These are phyloP conservation scores for Yarrowia yakushimensis DNA, from an alignment of 805 yeast species.

Conservation along the genomic window DNA sequence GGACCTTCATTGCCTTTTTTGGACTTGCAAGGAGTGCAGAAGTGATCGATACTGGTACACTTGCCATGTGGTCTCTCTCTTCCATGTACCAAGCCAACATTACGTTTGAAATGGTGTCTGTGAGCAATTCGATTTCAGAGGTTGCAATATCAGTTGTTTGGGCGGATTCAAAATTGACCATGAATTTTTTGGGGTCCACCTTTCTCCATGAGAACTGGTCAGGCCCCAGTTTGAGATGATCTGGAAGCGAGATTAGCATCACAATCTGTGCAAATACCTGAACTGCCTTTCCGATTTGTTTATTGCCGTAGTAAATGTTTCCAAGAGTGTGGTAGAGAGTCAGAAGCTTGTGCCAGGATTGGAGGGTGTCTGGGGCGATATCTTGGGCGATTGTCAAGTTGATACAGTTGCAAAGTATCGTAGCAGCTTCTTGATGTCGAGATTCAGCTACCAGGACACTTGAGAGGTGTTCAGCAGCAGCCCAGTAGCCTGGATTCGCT, in stretches of 20 bases:
- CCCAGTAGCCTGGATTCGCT: conserved; percentile 33
- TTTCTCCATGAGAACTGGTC: background rate
- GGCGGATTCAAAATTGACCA: background rate
- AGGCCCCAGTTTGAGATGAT: background rate
- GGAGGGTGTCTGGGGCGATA: background rate
- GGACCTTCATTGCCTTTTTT: conserved; percentile 14
- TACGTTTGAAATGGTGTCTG: background rate
- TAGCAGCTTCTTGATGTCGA: conserved; percentile 26
- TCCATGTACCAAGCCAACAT: conserved; percentile 12
- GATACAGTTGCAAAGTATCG: background rate
- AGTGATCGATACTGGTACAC: background rate
- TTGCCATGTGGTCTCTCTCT: background rate
- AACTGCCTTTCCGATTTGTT: background rate
- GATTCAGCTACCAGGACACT: conserved; percentile 28
- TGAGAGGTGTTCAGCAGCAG: conserved; percentile 34
- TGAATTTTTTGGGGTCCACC: background rate
- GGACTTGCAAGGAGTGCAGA: background rate
- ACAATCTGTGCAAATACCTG: conserved; percentile 32
- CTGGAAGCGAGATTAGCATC: conserved; percentile 14
- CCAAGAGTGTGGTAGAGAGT: conserved; percentile 34
- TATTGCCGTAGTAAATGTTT: conserved; percentile 30
- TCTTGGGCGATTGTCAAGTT: background rate
- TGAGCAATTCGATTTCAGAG: background rate
- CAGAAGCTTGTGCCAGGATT: conserved; percentile 30
- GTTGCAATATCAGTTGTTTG: background rate